A percentile compares a stretch with the other conserved stretches of the same genome.
phyloP scores from a whole-genome alignment of 768 basidiomycete species.

The Hemileccinum rubropunctum region DNA sequence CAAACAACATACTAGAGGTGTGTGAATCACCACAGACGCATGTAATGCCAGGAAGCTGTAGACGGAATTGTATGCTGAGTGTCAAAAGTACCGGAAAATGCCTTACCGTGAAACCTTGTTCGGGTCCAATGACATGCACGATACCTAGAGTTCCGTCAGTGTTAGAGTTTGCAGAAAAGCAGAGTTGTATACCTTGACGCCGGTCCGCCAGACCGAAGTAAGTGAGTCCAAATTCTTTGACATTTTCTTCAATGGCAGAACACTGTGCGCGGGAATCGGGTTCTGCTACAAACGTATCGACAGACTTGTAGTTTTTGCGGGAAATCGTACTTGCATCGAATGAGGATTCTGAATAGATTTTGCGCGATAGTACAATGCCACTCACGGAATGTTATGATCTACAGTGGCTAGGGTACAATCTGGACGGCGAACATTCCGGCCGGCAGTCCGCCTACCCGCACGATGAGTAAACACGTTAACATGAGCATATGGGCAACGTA shows the following conservation, averaged over 20 bases:
- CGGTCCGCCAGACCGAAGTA: constrained; percentile 91
- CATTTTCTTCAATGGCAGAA: constrained; percentile 81
- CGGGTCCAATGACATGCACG: constrained; percentile 88
- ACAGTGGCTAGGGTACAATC: constrained; percentile 90
- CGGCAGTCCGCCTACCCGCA: constrained; percentile 59
- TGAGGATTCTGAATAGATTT: neutral
- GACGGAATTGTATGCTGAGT: neutral
- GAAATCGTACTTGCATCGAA: constrained; percentile 53
- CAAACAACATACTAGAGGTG: constrained; percentile 68
- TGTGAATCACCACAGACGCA: constrained; percentile 94
- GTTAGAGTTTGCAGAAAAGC: neutral
- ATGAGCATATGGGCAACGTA: constrained; percentile 33
- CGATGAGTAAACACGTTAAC: constrained; percentile 10
- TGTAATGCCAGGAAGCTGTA: constrained; percentile 69
- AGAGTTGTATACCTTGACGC: constrained; percentile 63
- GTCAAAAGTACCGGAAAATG: neutral
- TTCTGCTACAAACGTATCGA: constrained; percentile 74
- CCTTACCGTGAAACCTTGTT: constrained; percentile 85
- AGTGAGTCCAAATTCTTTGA: constrained; percentile 87
- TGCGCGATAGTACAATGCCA: constrained; percentile 12
- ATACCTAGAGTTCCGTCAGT: constrained; percentile 50
- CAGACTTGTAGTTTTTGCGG: constrained; percentile 70
- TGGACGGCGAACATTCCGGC: constrained; percentile 73
- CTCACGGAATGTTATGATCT: constrained; percentile 86
- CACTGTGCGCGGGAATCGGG: constrained; percentile 86